Percentiles rank a stretch among this genome's conserved stretches.
These are phyloP conservation scores for Arabidopsis arenosa DNA, from an alignment of 345 rosid species.

Conservation along the genomic window DNA sequence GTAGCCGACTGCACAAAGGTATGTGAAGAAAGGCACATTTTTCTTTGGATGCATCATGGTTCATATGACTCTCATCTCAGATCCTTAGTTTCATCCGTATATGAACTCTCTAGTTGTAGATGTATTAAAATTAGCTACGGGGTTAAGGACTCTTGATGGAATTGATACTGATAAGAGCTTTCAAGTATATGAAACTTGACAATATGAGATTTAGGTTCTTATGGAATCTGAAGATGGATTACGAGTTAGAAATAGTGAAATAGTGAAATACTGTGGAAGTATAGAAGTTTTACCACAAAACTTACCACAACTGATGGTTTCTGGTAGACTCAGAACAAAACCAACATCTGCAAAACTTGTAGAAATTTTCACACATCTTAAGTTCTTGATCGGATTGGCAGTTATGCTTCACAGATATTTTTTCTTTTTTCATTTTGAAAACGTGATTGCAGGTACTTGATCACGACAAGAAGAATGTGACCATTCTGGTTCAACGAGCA, in stretches of 20 bases:
- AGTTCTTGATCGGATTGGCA: background rate
- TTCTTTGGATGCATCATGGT: constrained; percentile 13
- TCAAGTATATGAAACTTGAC: background rate
- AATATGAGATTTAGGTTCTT: constrained; percentile 8
- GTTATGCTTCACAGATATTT: background rate
- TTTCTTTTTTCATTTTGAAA: background rate
- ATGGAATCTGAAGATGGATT: constrained; percentile 10
- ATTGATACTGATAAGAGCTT: background rate
- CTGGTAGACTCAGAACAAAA: background rate
- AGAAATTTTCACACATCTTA: background rate
- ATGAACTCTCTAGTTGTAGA: background rate
- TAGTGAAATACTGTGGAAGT: background rate
- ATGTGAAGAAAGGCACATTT: constrained; percentile 19
- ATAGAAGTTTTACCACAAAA: constrained; percentile 15
- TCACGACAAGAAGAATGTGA: constrained; percentile 66
- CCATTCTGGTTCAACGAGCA: constrained; percentile 87
- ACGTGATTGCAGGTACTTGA: constrained; percentile 72
- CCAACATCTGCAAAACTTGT: constrained; percentile 2
- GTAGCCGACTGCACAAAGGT: constrained; percentile 96
- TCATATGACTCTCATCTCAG: background rate
- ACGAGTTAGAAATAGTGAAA: background rate
- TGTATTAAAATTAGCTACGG: constrained; percentile 4
- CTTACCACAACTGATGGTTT: background rate
- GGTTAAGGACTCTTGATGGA: constrained; percentile 9
- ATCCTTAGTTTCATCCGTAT: background rate